A percentile compares a stretch with the other conserved stretches of the same genome.
Evolutionary conservation across 208 protist genomes (phyloP).

Genomic region (Wallacemonas sp.): DNA sequence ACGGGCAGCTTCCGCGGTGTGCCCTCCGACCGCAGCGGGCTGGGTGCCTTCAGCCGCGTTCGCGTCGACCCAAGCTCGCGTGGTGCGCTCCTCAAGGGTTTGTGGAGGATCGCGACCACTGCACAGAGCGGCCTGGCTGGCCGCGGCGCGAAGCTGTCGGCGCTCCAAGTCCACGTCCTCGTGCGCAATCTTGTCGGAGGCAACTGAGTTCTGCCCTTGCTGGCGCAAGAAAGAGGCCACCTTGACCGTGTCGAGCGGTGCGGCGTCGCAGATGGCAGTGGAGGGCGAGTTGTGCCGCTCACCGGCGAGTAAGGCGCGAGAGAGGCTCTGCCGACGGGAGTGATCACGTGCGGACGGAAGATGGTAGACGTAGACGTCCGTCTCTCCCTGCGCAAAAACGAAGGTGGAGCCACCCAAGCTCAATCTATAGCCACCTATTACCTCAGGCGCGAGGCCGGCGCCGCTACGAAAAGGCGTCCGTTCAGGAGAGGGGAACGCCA

Average conservation of each 20-base stretch:
- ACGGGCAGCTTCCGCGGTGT: neutral
- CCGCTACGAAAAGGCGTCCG: neutral
- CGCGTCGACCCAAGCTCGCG: constrained; percentile 4
- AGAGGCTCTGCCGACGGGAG: neutral
- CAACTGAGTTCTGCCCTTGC: neutral
- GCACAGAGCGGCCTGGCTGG: neutral
- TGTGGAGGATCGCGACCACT: neutral
- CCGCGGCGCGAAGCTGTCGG: neutral
- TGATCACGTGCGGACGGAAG: constrained; percentile 31
- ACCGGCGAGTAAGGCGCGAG: neutral
- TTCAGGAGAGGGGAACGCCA: constrained; percentile 11
- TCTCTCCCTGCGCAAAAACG: constrained; percentile 19
- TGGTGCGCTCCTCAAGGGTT: neutral
- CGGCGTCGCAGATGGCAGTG: neutral
- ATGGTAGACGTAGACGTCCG: constrained; percentile 32
- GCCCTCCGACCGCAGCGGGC: neutral
- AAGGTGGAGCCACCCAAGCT: constrained; percentile 27
- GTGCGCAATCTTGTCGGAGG: neutral
- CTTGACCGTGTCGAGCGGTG: constrained; percentile 3
- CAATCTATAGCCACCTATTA: neutral
- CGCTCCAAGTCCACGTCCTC: neutral
- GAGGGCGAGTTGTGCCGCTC: too few relatives aligned
- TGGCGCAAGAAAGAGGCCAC: constrained; percentile 7
- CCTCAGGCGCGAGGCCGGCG: neutral
- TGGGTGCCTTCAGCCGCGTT: neutral